Base-by-base conservation (phyloP, 768 basidiomycete species). In the Kwoniella sp. region DNA sequence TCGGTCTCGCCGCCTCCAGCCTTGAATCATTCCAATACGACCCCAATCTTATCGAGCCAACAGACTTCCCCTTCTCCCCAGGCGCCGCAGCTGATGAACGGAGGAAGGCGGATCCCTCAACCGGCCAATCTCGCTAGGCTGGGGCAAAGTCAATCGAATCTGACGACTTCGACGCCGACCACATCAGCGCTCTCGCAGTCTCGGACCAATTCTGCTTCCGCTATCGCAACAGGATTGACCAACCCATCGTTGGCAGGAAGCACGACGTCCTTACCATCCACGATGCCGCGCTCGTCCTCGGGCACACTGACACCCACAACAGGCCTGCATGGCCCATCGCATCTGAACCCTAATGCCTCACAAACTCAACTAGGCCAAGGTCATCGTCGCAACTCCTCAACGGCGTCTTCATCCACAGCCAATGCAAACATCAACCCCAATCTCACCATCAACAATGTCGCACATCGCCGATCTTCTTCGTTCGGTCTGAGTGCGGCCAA, bases 111-210 rank as follows among this genome's bases (percentile, higher is more conserved):
- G 55, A 65, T 73, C 5, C 70, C 65, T 52, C 75, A 74, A 59
- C 75, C 75, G 26, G 63, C 67, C 52, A 77, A 77, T 51, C 56
- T 74, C 8, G 34, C 73, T 17, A 47, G 75, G 37, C 55, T 77
- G 25, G 71, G 69, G 20, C 58, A 58, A 8, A n/a, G n/a, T 17
- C 41, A 45, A 17, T 30, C 60, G 12, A 28, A 54, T 1, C 54
- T 60, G 28, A 63, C 57, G 11, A 52, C 65, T 28, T 25, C 70
- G 30, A 26, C 59, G 45, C 56, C 64, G 11, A 54, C 63, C 22
- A 58, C 58, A 17, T 41, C 57, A 26, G n/a, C 60, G n/a, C 41
- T 37, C 29, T 60, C 15, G 29, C 50, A 34, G 23, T 38, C 15
- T 50, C 22, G 20, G 8, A 30, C n/a, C 13, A 12, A 8, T 3